Conservation (phyloP, 2,329 filamentous ascomycete species). For the Cercospora zeina region DNA sequence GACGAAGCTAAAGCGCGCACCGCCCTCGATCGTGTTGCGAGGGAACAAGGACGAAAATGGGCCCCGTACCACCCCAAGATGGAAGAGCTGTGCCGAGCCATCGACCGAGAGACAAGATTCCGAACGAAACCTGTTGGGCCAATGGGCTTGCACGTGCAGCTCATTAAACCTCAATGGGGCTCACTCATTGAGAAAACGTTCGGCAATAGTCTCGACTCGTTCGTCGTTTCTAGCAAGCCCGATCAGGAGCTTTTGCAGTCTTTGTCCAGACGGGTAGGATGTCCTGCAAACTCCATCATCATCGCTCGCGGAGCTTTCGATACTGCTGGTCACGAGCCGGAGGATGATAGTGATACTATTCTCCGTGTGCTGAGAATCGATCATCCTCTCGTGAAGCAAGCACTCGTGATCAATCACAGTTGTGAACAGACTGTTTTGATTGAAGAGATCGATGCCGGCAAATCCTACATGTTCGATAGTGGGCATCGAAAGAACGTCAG, state of each 20-base stretch:
- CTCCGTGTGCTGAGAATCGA: conserved; percentile 78
- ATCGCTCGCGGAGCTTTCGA: conserved; percentile 59
- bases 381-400: conserved; percentile 72
- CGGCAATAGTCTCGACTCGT: conserved; percentile 69
- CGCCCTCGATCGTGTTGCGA: conserved; percentile 20
- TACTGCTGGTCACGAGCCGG: conserved; percentile 70
- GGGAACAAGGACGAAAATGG: conserved; percentile 60
- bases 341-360: conserved; percentile 70
- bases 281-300: conserved; percentile 71
- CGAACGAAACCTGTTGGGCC: conserved; percentile 75
- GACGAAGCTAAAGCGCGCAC: not conserved
- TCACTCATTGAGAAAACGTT: conserved; percentile 76
- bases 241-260: conserved; percentile 69
- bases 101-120: conserved; percentile 70
- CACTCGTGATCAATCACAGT: conserved; percentile 76
- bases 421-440: conserved; percentile 87
- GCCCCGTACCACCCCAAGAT: conserved; percentile 66
- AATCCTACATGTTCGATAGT: conserved; percentile 64
- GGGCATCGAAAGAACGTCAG: conserved; percentile 63
- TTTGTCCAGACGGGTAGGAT: conserved; percentile 17
- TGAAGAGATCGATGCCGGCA: conserved; percentile 64
- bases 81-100: conserved; percentile 63
- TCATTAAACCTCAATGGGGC: conserved; percentile 80
- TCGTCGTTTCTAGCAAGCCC: conserved; percentile 74
- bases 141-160: conserved; percentile 72